A percentile compares a stretch with the other conserved stretches of the same genome.
phyloP scores from a whole-genome alignment of 2,329 filamentous ascomycete species.

The Ophiocordyceps camponoti-rufipedis region DNA sequence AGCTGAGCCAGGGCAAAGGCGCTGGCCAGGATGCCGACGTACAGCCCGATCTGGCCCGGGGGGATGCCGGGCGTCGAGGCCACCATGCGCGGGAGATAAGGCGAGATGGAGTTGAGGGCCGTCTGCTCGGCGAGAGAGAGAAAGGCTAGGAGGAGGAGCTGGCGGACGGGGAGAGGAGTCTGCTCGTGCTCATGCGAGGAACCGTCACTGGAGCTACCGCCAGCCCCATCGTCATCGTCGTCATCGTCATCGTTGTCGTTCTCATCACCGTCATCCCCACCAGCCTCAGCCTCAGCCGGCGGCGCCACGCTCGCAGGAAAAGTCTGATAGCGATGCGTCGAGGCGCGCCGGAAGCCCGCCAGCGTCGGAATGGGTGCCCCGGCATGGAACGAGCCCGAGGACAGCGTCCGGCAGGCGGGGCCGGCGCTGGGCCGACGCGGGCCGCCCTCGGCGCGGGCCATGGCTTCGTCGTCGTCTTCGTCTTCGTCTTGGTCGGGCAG shows the following conservation, averaged over 20 bases:
- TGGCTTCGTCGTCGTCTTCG: neutral
- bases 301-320: conserved; percentile 40
- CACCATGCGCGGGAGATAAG: conserved; percentile 89
- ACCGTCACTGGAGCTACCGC: neutral
- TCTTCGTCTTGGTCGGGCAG: neutral
- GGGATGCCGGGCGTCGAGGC: conserved; percentile 68
- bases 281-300: neutral
- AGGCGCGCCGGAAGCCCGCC: conserved; percentile 17
- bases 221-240: neutral
- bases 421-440: conserved; percentile 1
- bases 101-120: conserved; percentile 87
- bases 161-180: conserved; percentile 64
- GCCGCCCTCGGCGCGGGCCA: neutral
- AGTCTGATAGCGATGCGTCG: conserved; percentile 54
- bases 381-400: conserved; percentile 32
- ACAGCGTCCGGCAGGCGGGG: conserved; percentile 8
- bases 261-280: neutral
- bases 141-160: conserved; percentile 70
- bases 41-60: conserved; percentile 54
- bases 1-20: conserved; percentile 87
- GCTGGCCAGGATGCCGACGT: conserved; percentile 79
- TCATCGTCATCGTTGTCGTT: neutral
- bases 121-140: conserved; percentile 91
- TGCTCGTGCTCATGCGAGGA: conserved; percentile 12
- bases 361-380: conserved; percentile 27